Evolutionary conservation across 345 rosid species (phyloP).

Genomic region (Syzygium aromaticum): DNA sequence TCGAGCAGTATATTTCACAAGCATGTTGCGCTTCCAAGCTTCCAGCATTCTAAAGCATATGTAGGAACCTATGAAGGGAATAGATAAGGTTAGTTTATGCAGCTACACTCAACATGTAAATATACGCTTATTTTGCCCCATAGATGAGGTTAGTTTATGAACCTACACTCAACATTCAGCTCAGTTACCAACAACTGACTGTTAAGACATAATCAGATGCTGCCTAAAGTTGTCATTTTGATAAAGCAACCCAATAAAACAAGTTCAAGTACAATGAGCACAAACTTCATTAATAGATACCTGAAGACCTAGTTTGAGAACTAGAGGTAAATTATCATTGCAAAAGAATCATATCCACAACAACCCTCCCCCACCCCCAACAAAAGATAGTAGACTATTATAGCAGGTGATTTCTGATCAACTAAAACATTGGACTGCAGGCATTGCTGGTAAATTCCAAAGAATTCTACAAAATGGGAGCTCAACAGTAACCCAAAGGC

Average conservation of each 20-base stretch:
- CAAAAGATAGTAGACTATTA: background rate
- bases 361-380: background rate
- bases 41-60: constrained; percentile 33
- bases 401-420: background rate
- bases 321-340: background rate
- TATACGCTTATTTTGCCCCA: background rate
- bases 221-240: background rate
- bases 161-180: background rate
- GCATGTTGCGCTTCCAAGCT: background rate
- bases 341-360: background rate
- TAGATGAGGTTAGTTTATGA: background rate
- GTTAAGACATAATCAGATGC: background rate
- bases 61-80: constrained; percentile 26
- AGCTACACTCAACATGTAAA: background rate
- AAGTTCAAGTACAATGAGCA: background rate
- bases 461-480: background rate
- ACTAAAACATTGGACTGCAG: background rate
- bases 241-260: background rate
- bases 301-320: background rate
- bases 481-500: background rate
- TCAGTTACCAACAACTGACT: background rate
- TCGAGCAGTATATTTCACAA: background rate
- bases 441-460: background rate
- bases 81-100: background rate
- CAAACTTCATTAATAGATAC: background rate